Base-by-base conservation (phyloP, 164 flowering plant species). In the Echeveria elegans region DNA sequence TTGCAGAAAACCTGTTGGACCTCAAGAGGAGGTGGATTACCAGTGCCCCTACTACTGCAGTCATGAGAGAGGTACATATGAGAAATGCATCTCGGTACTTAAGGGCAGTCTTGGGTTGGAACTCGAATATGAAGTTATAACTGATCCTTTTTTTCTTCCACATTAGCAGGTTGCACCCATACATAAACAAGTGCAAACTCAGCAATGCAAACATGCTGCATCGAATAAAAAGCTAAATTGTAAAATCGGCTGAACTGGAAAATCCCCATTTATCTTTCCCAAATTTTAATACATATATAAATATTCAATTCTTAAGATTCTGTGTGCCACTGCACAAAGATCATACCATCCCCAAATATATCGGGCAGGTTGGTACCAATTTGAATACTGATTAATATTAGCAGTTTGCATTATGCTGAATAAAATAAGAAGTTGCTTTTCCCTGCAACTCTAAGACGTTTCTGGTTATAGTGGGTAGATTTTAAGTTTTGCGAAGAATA, bases 71-170 rank as follows among this genome's bases (percentile, higher is more conserved):
- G 63, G 97, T 86, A 76, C 96, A 86, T 12, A 95, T 80, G 58
- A 95, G 83, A 71, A 95, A 95, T 24, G 86, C 99, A 71, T 95
- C 99, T 77, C 94, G 79, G 73, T 88, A 82, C 65, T 82, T 90
- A 65, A 95, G 91, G 24, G 96, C 77, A 0, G 89, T 92, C 73
- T 65, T 77, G 5, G 88, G 83, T 23, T 80, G 74, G 74, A 92
- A 87, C 43, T 95, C 97, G 70, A 95, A 95, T 64, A 95, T 92
- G 87, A 95, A 95, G 78, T 82, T 87, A 86, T 88, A 85, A 77
- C 91, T 95, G 76, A 95, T 90, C 74, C 97, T 82, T 43, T 90
- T 85, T 66, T 72, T 82, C 85, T 75, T 92, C 99, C 99, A 95
- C 85, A 82, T 73, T 77, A 83, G 85, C 29, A 95, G 74, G 75